A percentile compares a stretch with the other conserved stretches of the same genome.
These are phyloP conservation scores for Pestalotiopsis sp. DNA, from an alignment of 2,329 filamentous ascomycete species.

Conservation along the genomic window DNA sequence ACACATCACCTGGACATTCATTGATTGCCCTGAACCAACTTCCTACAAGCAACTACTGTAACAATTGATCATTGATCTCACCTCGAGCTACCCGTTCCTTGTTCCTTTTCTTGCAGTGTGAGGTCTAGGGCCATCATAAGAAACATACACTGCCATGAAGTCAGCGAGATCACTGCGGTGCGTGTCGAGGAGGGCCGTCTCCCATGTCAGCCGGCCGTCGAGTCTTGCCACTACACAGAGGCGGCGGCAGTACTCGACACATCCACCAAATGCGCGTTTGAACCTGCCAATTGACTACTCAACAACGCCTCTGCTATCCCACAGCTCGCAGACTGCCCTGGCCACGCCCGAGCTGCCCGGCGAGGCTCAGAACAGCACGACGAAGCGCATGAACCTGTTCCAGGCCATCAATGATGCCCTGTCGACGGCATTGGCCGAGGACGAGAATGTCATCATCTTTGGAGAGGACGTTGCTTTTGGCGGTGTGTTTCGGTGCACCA, in stretches of 20 bases:
- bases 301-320: slow-evolving; percentile 78
- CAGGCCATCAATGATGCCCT: slow-evolving; percentile 92
- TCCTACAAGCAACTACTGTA: background rate
- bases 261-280: slow-evolving; percentile 65
- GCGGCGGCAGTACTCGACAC: slow-evolving; percentile 50
- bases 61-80: background rate
- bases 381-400: slow-evolving; percentile 90
- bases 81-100: background rate
- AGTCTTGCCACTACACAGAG: background rate
- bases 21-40: background rate
- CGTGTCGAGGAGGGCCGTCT: slow-evolving; percentile 22
- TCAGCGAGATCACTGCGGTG: slow-evolving; percentile 21
- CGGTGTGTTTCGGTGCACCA: slow-evolving; percentile 92
- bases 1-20: slow-evolving; percentile 2
- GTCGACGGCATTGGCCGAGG: slow-evolving; percentile 76
- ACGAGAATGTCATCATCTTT: slow-evolving; percentile 87
- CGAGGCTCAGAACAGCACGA: slow-evolving; percentile 67
- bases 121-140: background rate
- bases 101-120: background rate
- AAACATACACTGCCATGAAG: slow-evolving; percentile 23
- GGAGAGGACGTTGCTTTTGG: slow-evolving; percentile 98
- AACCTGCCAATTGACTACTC: slow-evolving; percentile 90
- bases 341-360: slow-evolving; percentile 71
- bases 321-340: slow-evolving; percentile 74
- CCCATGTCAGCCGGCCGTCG: background rate